Evolutionary conservation across 2,329 filamentous ascomycete species (phyloP), one percentile per base, ranked within the genome.

Genomic region (Diaporthe humulicola): DNA sequence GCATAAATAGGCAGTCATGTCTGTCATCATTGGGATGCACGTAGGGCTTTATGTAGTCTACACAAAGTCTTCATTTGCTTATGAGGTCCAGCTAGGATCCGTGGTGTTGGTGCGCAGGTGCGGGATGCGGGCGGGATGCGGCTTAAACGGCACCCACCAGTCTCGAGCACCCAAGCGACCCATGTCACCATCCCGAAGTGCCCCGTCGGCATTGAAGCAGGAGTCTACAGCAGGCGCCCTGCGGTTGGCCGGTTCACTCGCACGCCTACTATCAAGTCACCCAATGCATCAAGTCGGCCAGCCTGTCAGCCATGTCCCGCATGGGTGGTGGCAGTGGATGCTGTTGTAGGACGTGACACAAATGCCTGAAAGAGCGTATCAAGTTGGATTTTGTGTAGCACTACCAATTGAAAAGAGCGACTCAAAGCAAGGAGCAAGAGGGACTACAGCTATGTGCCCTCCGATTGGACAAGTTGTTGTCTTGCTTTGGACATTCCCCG

Each of bases 371-470:
- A 66, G 73, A 76, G 73, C 61, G 74, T 70, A 66, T 50, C 70
- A 52, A 76, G 69, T 76, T 72, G 72, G 72, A 54, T 61, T 71
- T 42, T 38, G 19, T 40, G 45, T 22, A 71, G 48, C 69, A 69
- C 74, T 76, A 74, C 70, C 60, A 64, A 56, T 73, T 67, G 58
- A 64, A 74, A 76, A 36, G 75, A 76, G 70, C 54, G 73, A 71
- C 73, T 73, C 42, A 52, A 74, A 42, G 58, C 54, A 69, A 57
- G 52, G 40, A 58, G 60, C 60, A 70, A 70, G 61, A 76, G 52
- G 60, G 50, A 56, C 10, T 40, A 56, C 50, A 74, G 48, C 69
- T 57, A 17, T 19, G 52, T 50, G 42, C 30, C 67, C 54, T 73
- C 57, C 40, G 66, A 52, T 56, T 75, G 70, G 70, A 70, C 75